These are phyloP conservation scores for Aureobasidium sp. DNA, from an alignment of 2,329 filamentous ascomycete species.

Conservation along the genomic window DNA sequence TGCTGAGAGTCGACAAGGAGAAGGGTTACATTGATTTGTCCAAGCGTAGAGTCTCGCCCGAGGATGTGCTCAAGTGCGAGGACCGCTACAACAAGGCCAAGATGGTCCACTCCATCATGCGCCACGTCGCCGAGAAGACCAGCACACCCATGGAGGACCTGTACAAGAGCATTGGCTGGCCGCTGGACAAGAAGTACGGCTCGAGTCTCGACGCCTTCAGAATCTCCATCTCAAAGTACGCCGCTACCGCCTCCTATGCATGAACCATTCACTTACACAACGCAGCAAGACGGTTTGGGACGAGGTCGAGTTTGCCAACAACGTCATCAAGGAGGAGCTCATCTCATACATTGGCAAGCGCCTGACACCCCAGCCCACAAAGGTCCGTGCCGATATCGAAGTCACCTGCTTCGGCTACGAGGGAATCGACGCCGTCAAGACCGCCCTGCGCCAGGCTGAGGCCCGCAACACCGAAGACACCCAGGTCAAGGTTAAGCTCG, in stretches of 20 bases:
- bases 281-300: slow-evolving; percentile 88
- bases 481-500: slow-evolving; percentile 95
- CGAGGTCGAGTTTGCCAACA: slow-evolving; percentile 80
- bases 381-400: slow-evolving; percentile 95
- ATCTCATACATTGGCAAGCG: slow-evolving; percentile 95
- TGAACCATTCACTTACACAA: background rate
- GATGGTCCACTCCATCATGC: slow-evolving; percentile 98
- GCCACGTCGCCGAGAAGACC: slow-evolving; percentile 96
- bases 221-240: slow-evolving; percentile 70
- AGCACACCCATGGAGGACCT: slow-evolving; percentile 87
- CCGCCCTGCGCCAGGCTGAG: slow-evolving; percentile 82
- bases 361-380: slow-evolving; percentile 94
- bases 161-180: slow-evolving; percentile 94
- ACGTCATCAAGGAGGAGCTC: slow-evolving; percentile 78
- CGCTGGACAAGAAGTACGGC: slow-evolving; percentile 93
- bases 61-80: slow-evolving; percentile 97
- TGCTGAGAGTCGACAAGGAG: slow-evolving; percentile 98
- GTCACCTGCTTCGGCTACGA: slow-evolving; percentile 88
- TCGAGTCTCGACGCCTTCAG: slow-evolving; percentile 79
- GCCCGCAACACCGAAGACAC: slow-evolving; percentile 84
- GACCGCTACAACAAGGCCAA: slow-evolving; percentile 99
- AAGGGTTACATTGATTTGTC: slow-evolving; percentile 99
- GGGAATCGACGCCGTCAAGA: slow-evolving; percentile 96
- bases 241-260: background rate
- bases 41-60: slow-evolving; percentile 93